These are phyloP conservation scores for Boletus holoroseus DNA, from an alignment of 1,284 basidiomycete species.

Conservation along the genomic window DNA sequence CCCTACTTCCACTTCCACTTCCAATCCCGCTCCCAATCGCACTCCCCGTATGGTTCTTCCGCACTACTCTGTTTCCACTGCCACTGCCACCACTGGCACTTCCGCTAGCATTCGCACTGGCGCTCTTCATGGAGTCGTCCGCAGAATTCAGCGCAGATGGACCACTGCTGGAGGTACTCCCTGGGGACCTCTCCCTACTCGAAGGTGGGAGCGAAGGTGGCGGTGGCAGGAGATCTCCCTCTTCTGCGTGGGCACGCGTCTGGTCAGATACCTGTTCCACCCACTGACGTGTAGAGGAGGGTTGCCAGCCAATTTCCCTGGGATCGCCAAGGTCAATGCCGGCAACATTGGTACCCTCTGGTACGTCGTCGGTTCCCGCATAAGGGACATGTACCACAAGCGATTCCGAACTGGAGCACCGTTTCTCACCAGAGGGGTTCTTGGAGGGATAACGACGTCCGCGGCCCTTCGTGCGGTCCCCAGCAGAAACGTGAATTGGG, in stretches of 20 bases:
- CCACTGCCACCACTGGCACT: conserved; percentile 5
- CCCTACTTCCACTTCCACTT: conserved; percentile 6
- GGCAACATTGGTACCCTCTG: conserved; percentile 5
- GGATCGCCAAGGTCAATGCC: conserved; percentile 38
- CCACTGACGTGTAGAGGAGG: conserved; percentile 32
- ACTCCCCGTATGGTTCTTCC: conserved; percentile 14
- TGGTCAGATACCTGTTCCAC: conserved; percentile 29
- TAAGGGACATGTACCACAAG: conserved; percentile 34
- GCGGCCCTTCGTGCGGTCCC: conserved; percentile 24
- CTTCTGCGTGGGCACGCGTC: conserved; percentile 14
- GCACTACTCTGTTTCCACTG: conserved; percentile 2
- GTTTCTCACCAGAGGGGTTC: conserved; percentile 7
- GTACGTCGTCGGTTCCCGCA: conserved; percentile 10
- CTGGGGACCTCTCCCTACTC: conserved; percentile 25
- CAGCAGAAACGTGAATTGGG: conserved; percentile 28
- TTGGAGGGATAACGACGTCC: conserved; percentile 7
- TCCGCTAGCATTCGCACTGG: conserved; percentile 7
- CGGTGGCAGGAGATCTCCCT: conserved; percentile 1
- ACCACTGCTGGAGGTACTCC: conserved; percentile 24
- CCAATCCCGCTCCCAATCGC: conserved; percentile 8
- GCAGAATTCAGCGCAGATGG: conserved; percentile 23
- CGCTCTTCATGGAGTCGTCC: conserved; percentile 25
- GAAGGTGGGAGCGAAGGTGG: conserved; percentile 2
- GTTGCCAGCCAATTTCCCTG: conserved; percentile 35
- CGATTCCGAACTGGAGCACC: conserved; percentile 17